Evolutionary conservation across 2,329 filamentous ascomycete genomes (phyloP).

Genomic region (Capronia americana): DNA sequence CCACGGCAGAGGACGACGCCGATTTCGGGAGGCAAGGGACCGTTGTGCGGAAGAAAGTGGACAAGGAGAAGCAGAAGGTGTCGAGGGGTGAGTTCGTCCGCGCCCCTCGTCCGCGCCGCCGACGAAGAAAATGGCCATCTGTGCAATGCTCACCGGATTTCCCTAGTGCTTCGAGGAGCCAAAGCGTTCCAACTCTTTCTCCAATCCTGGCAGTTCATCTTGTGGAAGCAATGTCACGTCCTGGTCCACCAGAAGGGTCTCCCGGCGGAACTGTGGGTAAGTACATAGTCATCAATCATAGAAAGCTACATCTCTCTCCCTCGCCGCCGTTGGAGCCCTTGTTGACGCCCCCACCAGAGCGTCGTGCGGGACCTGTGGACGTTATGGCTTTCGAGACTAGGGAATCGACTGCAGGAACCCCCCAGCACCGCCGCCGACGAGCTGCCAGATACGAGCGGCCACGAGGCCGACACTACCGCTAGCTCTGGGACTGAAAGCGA

Average conservation of each 20-base stretch:
- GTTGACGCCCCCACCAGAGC: conserved; percentile 50
- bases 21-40: conserved; percentile 56
- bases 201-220: conserved; percentile 80
- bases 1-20: conserved; percentile 34
- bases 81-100: conserved; percentile 52
- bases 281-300: neutral
- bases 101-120: no score
- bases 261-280: conserved; percentile 74
- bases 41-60: conserved; percentile 62
- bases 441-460: neutral
- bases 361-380: conserved; percentile 85
- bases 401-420: conserved; percentile 38
- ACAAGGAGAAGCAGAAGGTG: conserved; percentile 58
- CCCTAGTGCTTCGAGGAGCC: conserved; percentile 62
- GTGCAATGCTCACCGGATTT: neutral
- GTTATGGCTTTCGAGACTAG: conserved; percentile 68
- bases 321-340: neutral
- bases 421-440: neutral
- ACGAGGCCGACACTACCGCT: conserved; percentile 19
- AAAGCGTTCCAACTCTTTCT: conserved; percentile 79
- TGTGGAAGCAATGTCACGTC: conserved; percentile 81
- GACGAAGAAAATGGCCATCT: neutral
- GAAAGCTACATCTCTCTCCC: neutral
- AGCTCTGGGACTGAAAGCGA: conserved; percentile 49
- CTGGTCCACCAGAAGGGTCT: conserved; percentile 71